Evolutionary conservation across 768 basidiomycete genomes (phyloP), one percentile per base, ranked within the genome.

Genomic region (Phaeotremella skinneri): DNA sequence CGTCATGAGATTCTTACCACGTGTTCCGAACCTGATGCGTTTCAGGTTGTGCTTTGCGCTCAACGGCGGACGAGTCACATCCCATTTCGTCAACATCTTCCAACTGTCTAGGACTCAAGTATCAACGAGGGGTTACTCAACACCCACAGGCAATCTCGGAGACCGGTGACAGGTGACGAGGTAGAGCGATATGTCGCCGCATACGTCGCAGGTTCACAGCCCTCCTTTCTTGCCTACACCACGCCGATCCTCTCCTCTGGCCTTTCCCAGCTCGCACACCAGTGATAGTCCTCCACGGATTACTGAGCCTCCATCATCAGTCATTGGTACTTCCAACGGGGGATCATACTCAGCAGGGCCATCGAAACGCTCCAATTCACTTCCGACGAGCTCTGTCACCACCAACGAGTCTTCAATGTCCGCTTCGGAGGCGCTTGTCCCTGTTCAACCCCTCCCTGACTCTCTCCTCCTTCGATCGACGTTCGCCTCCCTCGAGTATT

Each of bases 381-480:
- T 4, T 21, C 39, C 16, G 43, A 34, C 39, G 29, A 39, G 3
- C 29, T 20, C 16, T 30, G 6, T 21, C 48, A 1, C 34, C 17
- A 37, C 34, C 34, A 7, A 7, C 34, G 34, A 37, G 34, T 27
- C 49, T 4, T 29, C 49, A 9, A 21, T 29, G 4, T 16, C 26
- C 21, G 14, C 49, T 7, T 9, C 6, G 16, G 20, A 52, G 9
- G 34, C 25, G n/a, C 52, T 54, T 4, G 56, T 70, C 9, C 72
- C 68, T 31, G 48, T 64, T 17, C 29, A 52, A 16, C 70, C 67
- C 17, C 41, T 56, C 21, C 66, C 72, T 7, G 72, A 74, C 34
- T 74, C 72, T 0, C 48, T 74, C 17, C 49, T 73, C 0, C 62
- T 69, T 17, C 56, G 69, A 3, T 64, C 69, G 2, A 71, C 69